Percentiles rank a stretch among this genome's conserved stretches.
phyloP scores from a whole-genome alignment of 106 monocot species.

The Dendrobium catenatum region DNA sequence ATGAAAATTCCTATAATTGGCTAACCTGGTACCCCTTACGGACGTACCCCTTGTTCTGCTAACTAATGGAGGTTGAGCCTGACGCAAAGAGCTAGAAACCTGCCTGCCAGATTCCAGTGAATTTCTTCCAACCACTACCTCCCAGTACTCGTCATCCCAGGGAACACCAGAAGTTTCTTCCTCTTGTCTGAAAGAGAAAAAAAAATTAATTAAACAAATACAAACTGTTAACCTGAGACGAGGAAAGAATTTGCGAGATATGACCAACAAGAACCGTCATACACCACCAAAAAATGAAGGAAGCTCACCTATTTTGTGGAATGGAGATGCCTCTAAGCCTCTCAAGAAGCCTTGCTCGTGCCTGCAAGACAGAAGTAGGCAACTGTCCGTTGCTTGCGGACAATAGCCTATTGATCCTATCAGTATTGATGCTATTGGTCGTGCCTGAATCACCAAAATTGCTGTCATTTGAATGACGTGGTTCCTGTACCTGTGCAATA shows the following conservation, averaged over 20 bases:
- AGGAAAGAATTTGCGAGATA: background rate
- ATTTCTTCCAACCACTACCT: background rate
- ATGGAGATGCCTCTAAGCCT: slow-evolving; percentile 60
- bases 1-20: too few species aligned
- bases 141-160: too few species aligned
- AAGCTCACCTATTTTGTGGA: slow-evolving; percentile 37
- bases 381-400: slow-evolving; percentile 30
- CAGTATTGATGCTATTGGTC: slow-evolving; percentile 7
- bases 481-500: slow-evolving; percentile 26
- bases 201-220: too few species aligned
- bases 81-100: too few species aligned
- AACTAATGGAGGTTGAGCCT: too few species aligned
- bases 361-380: slow-evolving; percentile 55
- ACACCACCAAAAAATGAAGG: background rate
- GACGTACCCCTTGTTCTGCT: background rate
- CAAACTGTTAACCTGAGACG: background rate
- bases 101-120: background rate
- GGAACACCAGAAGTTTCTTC: background rate
- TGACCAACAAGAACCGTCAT: background rate
- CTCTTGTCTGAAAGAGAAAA: background rate
- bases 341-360: slow-evolving; percentile 66
- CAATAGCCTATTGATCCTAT: slow-evolving; percentile 13
- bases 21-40: background rate
- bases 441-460: slow-evolving; percentile 13
- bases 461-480: background rate